Evolutionary conservation across 768 basidiomycete species (phyloP), one percentile per base, ranked within the genome.

Genomic region (Auricularia sp.): DNA sequence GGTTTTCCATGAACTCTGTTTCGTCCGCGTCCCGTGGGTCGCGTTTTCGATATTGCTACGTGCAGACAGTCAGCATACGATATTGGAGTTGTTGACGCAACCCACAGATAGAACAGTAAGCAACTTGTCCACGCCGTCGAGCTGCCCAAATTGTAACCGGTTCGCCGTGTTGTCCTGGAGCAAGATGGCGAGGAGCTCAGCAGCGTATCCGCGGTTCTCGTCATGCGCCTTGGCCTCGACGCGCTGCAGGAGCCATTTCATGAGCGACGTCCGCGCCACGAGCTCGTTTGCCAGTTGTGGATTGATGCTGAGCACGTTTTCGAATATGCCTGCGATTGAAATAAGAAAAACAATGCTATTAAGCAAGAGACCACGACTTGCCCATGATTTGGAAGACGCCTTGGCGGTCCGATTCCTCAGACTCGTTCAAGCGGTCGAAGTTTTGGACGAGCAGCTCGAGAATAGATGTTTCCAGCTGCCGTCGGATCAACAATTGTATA

Each of bases 1-100:
- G 71, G 74, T 99, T 98, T 73, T 98, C 97, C 94, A 98, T 95
- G 75, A 93, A 98, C 73, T 99, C 97, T 3, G 85, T 80, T 76
- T 99, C 97, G 67, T 98, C 97, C 7, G 87, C 81, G 67, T 94
- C 87, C 0, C 78, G 77, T 14, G 96, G 96, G 71, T 98, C 91
- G 64, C 85, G 82, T 71, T 84, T 82, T 51, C 95, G 87, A 72
- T 88, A 98, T 85, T 89, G 88, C 93, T 97, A 64, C 35, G 14
- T 39, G 54, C 3, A 56, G 35, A 67, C 61, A 43, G 61, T 7
- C 33, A 59, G 16, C 18, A 8, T 18, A 7, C 11, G 14, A 36
- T 36, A 3, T 62, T 21, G 42, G 36, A 58, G 56, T 59, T 35
- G 51, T 18, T 11, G 29, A 29, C 29, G 29, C 2, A 29, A 76